Base-by-base conservation (phyloP, 306 rosid species). In the Fragaria nilgerrensis region DNA sequence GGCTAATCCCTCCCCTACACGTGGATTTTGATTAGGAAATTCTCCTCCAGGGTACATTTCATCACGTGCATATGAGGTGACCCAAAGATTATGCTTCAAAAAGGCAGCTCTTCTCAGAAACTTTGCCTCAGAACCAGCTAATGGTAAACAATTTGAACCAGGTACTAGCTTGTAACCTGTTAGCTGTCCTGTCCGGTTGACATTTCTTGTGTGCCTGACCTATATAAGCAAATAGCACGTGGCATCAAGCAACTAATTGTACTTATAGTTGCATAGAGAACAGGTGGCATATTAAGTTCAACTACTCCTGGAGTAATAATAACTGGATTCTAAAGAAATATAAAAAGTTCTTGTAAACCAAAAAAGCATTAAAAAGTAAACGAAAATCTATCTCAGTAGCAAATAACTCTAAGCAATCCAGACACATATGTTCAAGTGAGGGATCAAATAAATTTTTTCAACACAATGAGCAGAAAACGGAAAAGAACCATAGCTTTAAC, bases 21-120 rank as follows among this genome's bases (percentile, higher is more conserved):
- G 92, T 2, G 92, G 94, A 77, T 91, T 91, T 80, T 91, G 94
- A 79, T 91, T 91, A 47, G 94, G 92, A 78, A 91, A 91, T 82
- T 91, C 94, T 66, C 92, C 92, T 49, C 94, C 94, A 11, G 94
- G 97, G 48, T 89, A 83, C 92, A 88, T 88, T 82, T 91, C 97
- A 34, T 75, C 86, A 0, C 79, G 78, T 69, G 84, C 85, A 74
- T 84, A 89, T 7, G 97, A 81, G 48, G 97, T 91, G 70, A 91
- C 94, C 97, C 94, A 91, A 81, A 91, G 94, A 75, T 91, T 91
- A 76, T 89, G 94, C 85, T 91, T 91, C 85, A 91, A 79, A 82
- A 91, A 91, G 77, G 94, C 87, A 45, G 97, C 94, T 86, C 97
- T 86, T 76, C 97, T 83, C 41, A 89, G 73, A 79, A 91, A 89